Base-by-base conservation (phyloP, 768 basidiomycete species). In the Leucocoprinus birnbaumii region DNA sequence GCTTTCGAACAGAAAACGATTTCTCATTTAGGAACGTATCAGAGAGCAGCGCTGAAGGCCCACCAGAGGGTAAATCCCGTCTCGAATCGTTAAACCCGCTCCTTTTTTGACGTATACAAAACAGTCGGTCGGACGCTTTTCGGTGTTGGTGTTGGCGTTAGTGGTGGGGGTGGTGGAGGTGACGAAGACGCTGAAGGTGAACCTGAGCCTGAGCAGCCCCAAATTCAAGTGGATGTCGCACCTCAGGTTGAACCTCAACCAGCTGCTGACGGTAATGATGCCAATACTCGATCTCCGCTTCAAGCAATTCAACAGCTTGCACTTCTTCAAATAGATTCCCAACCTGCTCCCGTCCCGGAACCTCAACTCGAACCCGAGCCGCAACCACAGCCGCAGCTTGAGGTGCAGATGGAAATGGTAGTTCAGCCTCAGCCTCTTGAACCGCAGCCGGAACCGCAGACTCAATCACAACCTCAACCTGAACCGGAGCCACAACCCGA, bases 121-220 rank as follows among this genome's bases (percentile, higher is more conserved):
- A 25, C 13, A 27, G 5, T 22, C 42, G 54, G 35, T 43, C 54
- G 31, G 16, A 3, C 43, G 8, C 41, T 22, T 3, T 22, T 43
- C 5, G 54, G 47, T n/a, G n/a, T n/a, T n/a, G n/a, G n/a, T n/a
- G n/a, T n/a, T n/a, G n/a, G n/a, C n/a, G n/a, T n/a, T n/a, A n/a
- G n/a, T n/a, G n/a, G n/a, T n/a, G n/a, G n/a, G n/a, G n/a, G n/a
- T n/a, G n/a, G n/a, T n/a, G n/a, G n/a, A n/a, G n/a, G n/a, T 24
- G 54, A 55, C 31, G 54, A 49, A 43, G 54, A 55, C 27, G 54
- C 54, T 8, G 54, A 55, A 34, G 54, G 54, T 6, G 54, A 55
- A 35, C 40, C 27, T 18, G 54, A 55, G 11, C 47, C 9, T 9
- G 54, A 49, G 18, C 19, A 31, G 9, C 41, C 21, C 25, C 19